A percentile compares a stretch with the other conserved stretches of the same genome.
Conservation (phyloP, 306 rosid species). For the cucumber (Cucumis sativus) region Cucumber_9930_V3 NC_026661.2:12226001-12226500, state of each 20-base stretch:
- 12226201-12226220: background rate
- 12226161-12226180: background rate
- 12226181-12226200: background rate
- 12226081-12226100: conserved; percentile 71
- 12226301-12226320: no score
- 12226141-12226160: background rate
- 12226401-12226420: no score
- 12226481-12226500: no score
- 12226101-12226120: background rate
- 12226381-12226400: no score
- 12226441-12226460: no score
- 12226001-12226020: conserved; percentile 58
- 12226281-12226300: no score
- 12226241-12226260: background rate
- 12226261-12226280: no score
- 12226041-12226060: conserved; percentile 77
- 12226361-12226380: no score
- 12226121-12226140: background rate
- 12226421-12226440: no score
- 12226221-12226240: background rate
- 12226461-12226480: no score
- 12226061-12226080: conserved; percentile 47
- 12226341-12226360: no score
- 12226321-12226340: no score
- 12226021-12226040: conserved; percentile 79